These are phyloP conservation scores for Brachypodium distachyon DNA, from an alignment of 202 grass and related monocot species.

Conservation along the genomic window DNA sequence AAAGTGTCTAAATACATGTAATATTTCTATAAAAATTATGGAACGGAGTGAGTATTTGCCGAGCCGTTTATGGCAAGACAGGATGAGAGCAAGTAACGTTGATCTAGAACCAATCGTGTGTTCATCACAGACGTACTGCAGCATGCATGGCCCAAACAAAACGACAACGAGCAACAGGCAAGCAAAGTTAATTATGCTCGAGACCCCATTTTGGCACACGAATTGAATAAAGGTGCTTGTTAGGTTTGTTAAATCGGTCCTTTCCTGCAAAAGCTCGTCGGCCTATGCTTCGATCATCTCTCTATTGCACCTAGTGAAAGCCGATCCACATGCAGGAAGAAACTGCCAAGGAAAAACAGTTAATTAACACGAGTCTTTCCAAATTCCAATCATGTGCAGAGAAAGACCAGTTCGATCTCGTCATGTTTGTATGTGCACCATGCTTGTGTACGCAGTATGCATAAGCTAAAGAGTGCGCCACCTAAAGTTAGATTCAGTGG, in stretches of 20 bases:
- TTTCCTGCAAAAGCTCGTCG: constrained; percentile 27
- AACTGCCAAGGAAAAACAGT: neutral
- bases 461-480: neutral
- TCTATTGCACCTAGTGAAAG: constrained; percentile 24
- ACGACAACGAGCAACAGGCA: neutral
- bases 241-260: constrained; percentile 21
- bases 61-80: neutral
- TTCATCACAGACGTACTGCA: neutral
- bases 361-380: neutral
- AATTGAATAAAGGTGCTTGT: neutral
- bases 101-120: neutral
- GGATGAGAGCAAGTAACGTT: neutral
- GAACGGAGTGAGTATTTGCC: too few relatives aligned
- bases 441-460: constrained; percentile 37
- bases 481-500: constrained; percentile 31
- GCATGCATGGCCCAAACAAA: constrained; percentile 10
- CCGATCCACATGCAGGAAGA: neutral
- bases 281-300: constrained; percentile 30
- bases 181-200: too few relatives aligned
- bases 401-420: neutral
- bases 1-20: too few relatives aligned
- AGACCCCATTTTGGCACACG: constrained; percentile 23
- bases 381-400: neutral
- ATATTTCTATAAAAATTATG: too few relatives aligned
- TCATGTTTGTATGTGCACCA: neutral